Evolutionary conservation across 2,329 filamentous ascomycete genomes (phyloP).

Genomic region (Curvularia hawaiiensis): DNA sequence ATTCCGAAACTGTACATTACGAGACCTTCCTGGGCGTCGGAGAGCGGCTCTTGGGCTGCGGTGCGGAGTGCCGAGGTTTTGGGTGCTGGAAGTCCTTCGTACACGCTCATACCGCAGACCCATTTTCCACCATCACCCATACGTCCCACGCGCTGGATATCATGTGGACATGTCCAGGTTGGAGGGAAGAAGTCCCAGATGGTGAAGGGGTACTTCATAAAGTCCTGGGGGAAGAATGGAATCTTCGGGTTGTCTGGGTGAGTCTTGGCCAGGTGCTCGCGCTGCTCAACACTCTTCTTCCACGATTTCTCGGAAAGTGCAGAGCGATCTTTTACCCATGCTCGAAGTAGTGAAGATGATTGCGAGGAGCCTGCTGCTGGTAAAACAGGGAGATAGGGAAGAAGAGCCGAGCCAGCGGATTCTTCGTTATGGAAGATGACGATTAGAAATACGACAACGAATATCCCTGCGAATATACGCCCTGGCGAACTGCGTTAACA

Average conservation of each 20-base stretch:
- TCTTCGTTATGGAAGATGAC: conserved; percentile 35
- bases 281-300: conserved; percentile 36
- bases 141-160: conserved; percentile 40
- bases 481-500: conserved; percentile 20
- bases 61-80: conserved; percentile 17
- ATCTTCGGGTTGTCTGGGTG: conserved; percentile 38
- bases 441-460: conserved; percentile 34
- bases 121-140: conserved; percentile 44
- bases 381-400: conserved; percentile 32
- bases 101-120: conserved; percentile 44
- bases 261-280: conserved; percentile 32
- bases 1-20: conserved; percentile 44
- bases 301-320: conserved; percentile 39
- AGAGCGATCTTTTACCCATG: conserved; percentile 38
- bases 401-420: conserved; percentile 25
- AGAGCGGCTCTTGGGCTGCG: conserved; percentile 20
- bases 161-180: conserved; percentile 42
- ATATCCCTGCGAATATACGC: conserved; percentile 27
- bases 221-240: conserved; percentile 39
- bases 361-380: conserved; percentile 18
- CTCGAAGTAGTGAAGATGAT: conserved; percentile 23
- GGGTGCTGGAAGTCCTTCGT: conserved; percentile 32
- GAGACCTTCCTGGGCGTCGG: conserved; percentile 24
- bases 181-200: conserved; percentile 44
- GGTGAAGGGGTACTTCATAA: conserved; percentile 39